Evolutionary conservation across 73 alveolate species (phyloP).

Genomic region (Paramecium tetraurelia): DNA sequence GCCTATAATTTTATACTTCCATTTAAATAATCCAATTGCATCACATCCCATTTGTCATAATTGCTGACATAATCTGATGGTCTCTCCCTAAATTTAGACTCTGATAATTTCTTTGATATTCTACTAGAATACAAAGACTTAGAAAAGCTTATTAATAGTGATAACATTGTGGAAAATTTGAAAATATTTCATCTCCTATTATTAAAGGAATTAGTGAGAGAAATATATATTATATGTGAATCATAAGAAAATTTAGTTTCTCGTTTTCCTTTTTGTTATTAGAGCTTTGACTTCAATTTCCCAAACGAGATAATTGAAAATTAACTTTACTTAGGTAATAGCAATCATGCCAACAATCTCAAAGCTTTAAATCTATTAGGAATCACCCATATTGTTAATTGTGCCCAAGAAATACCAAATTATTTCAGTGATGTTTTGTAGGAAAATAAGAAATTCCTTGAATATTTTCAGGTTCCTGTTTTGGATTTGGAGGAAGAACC

Average conservation of each 20-base stretch:
- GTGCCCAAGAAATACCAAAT: conserved; percentile 71
- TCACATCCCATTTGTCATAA: background rate
- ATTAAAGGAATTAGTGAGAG: background rate
- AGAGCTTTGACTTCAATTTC: background rate
- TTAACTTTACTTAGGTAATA: conserved; percentile 70
- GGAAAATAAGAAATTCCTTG: conserved; percentile 55
- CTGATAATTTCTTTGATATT: background rate
- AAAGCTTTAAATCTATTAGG: conserved; percentile 62
- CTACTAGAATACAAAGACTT: background rate
- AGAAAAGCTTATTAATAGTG: background rate
- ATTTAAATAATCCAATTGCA: background rate
- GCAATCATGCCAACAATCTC: conserved; percentile 65
- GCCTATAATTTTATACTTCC: background rate
- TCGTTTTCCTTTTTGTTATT: background rate
- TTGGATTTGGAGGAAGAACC: conserved; percentile 50
- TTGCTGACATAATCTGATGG: background rate
- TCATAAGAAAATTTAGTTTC: background rate
- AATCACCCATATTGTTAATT: conserved; percentile 79
- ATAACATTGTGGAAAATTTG: background rate
- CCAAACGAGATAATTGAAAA: conserved; percentile 72
- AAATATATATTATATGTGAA: conserved; percentile 14
- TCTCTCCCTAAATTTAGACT: background rate
- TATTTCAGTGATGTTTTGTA: conserved; percentile 39
- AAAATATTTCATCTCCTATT: background rate
- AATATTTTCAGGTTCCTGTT: conserved; percentile 33